phyloP scores from a whole-genome alignment of 495 filamentous ascomycete species.

The Penicillium herquei region DNA sequence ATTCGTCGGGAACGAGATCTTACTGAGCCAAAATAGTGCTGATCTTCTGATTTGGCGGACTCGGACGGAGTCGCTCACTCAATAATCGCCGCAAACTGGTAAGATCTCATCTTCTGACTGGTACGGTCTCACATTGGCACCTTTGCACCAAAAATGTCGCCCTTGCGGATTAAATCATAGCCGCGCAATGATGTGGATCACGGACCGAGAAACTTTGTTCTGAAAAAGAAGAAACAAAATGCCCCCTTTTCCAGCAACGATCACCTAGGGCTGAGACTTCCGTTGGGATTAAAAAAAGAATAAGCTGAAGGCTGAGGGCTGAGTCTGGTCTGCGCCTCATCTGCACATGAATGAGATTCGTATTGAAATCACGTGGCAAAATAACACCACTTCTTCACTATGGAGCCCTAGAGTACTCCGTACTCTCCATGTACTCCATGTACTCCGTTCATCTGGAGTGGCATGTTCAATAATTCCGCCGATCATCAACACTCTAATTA shows the following conservation, averaged over 20 bases:
- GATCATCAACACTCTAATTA: background rate
- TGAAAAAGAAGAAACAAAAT: background rate
- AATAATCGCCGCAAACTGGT: background rate
- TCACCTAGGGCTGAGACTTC: conserved; percentile 20
- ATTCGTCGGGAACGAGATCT: too few species aligned
- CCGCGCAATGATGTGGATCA: conserved; percentile 16
- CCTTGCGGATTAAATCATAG: conserved; percentile 7
- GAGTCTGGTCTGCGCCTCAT: conserved; percentile 19
- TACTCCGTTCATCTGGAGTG: background rate
- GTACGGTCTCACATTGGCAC: background rate
- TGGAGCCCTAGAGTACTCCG: too few species aligned
- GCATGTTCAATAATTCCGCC: background rate
- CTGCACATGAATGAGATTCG: background rate
- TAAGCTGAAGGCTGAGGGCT: conserved; percentile 25
- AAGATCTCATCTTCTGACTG: background rate
- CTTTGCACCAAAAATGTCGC: background rate
- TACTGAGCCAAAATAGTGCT: too few species aligned
- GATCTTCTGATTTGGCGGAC: too few species aligned
- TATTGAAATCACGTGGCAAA: background rate
- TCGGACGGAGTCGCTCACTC: too few species aligned
- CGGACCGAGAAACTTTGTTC: conserved; percentile 20
- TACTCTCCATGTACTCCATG: too few species aligned
- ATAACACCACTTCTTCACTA: background rate
- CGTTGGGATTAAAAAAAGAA: background rate
- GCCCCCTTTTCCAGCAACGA: conserved; percentile 14